A percentile compares a stretch with the other conserved stretches of the same genome.
Evolutionary conservation across 306 rosid genomes (phyloP).

Genomic region (Medicago lupulina): DNA sequence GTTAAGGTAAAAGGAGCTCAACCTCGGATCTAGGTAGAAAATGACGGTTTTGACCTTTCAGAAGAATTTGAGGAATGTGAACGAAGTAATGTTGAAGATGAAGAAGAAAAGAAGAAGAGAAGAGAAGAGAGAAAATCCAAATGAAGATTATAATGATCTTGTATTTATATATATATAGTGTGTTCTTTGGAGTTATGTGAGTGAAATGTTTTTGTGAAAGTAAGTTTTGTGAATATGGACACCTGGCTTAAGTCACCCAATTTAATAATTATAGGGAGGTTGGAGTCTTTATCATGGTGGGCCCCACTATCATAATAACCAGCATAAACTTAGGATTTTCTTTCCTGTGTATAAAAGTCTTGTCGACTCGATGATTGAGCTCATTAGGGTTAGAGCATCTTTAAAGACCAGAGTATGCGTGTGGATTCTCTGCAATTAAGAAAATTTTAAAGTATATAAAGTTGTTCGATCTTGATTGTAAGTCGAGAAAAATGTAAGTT

Average conservation of each 20-base stretch:
- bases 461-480: too few relatives aligned
- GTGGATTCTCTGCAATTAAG: too few relatives aligned
- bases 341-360: too few relatives aligned
- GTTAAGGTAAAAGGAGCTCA: background rate
- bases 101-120: background rate
- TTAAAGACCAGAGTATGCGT: too few relatives aligned
- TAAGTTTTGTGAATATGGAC: conserved; percentile 7
- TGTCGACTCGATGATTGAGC: too few relatives aligned
- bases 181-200: background rate
- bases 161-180: conserved; percentile 14
- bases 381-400: too few relatives aligned
- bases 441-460: too few relatives aligned
- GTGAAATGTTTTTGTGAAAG: background rate
- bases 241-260: conserved; percentile 21
- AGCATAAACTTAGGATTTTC: background rate
- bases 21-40: conserved; percentile 1
- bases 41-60: conserved; percentile 4
- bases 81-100: background rate
- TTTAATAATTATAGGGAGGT: conserved; percentile 16
- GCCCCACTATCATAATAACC: background rate
- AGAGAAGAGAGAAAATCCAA: background rate
- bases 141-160: background rate
- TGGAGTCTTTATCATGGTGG: background rate
- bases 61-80: background rate
- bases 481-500: too few relatives aligned